phyloP scores from a whole-genome alignment of 352 stramenopile species.

The Phytophthora idaei region DNA sequence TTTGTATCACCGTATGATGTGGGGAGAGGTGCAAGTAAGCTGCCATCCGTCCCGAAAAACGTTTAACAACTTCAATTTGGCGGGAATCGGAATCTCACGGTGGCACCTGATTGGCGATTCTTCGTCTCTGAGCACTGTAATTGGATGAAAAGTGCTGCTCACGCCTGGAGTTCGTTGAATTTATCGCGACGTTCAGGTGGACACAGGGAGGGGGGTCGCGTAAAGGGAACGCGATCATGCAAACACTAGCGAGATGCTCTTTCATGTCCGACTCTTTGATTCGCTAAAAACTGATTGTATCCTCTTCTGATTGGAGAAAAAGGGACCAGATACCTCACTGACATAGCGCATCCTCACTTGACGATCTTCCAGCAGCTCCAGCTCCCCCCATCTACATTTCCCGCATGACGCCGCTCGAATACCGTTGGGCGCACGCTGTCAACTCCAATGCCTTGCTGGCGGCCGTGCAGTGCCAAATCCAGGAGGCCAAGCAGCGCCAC shows the following conservation, averaged over 20 bases:
- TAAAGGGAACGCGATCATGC: constrained; percentile 7
- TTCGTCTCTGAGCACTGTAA: not conserved
- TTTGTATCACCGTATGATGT: constrained; percentile 14
- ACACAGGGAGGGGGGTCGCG: constrained; percentile 14
- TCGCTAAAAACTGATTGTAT: constrained; percentile 11
- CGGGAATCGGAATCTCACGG: constrained; percentile 6
- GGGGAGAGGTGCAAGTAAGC: constrained; percentile 11
- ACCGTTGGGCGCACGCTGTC: constrained; percentile 71
- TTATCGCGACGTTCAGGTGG: not conserved
- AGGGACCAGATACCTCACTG: not conserved
- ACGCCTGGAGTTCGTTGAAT: constrained; percentile 4
- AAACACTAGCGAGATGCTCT: constrained; percentile 31
- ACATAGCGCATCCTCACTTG: constrained; percentile 24
- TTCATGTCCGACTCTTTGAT: not conserved
- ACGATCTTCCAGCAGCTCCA: constrained; percentile 29
- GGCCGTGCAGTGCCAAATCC: constrained; percentile 38
- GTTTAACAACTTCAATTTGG: constrained; percentile 30
- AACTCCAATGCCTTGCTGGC: constrained; percentile 53
- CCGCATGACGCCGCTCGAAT: constrained; percentile 54
- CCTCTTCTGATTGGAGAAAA: constrained; percentile 18
- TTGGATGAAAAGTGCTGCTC: constrained; percentile 26
- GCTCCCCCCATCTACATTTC: not conserved
- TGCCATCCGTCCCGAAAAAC: constrained; percentile 24
- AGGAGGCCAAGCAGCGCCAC: constrained; percentile 18
- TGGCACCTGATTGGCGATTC: constrained; percentile 11